These are phyloP conservation scores for Petunia secreta DNA, from an alignment of 257 asterid genomes.

Conservation along the genomic window DNA sequence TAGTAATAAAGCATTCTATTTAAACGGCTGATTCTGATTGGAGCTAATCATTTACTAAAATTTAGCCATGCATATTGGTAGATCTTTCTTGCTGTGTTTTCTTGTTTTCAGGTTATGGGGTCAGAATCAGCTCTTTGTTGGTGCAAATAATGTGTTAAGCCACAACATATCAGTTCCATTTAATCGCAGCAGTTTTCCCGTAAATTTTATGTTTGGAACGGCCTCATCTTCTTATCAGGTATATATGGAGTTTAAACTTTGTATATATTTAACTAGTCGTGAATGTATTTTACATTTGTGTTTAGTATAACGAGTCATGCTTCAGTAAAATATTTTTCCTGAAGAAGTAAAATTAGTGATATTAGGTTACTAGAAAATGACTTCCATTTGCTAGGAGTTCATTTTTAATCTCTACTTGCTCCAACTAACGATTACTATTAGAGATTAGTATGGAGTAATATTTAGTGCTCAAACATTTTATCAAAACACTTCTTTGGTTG, in stretches of 20 bases:
- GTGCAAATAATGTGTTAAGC: neutral
- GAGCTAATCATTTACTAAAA: neutral
- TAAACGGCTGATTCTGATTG: neutral
- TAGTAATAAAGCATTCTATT: neutral
- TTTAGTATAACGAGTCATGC: too few relatives aligned
- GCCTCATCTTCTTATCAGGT: conserved; percentile 41
- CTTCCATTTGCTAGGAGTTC: too few relatives aligned
- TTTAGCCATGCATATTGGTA: neutral
- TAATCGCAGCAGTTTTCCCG: conserved; percentile 28
- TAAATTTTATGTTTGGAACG: conserved; percentile 29
- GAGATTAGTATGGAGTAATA: too few relatives aligned
- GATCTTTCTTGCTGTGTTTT: neutral
- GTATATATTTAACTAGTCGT: too few relatives aligned
- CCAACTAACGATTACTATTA: too few relatives aligned
- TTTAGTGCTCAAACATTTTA: too few relatives aligned
- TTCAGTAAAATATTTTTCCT: too few relatives aligned
- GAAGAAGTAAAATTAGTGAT: too few relatives aligned
- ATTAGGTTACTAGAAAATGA: too few relatives aligned
- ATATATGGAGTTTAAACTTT: neutral
- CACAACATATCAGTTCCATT: conserved; percentile 1
- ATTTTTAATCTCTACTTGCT: too few relatives aligned
- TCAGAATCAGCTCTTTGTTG: neutral
- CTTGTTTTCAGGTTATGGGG: neutral
- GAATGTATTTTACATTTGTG: too few relatives aligned
- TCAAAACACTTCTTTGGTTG: too few relatives aligned